These are phyloP conservation scores for Fusarium sp. DNA, from an alignment of 2,329 filamentous ascomycete genomes.

Conservation along the genomic window DNA sequence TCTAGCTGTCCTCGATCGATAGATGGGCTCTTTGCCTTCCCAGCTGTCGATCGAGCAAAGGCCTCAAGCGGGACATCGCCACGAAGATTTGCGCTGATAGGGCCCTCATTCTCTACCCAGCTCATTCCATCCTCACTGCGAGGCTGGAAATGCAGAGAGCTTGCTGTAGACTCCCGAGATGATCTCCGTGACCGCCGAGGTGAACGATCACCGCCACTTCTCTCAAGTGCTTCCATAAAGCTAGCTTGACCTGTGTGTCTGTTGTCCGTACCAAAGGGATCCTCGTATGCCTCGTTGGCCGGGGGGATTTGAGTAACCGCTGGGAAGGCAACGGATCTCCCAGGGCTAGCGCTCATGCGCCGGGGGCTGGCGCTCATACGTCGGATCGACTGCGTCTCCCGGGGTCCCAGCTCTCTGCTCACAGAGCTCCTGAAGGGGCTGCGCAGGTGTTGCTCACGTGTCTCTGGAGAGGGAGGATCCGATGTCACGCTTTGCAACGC, in stretches of 20 bases:
- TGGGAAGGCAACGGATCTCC: slow-evolving; percentile 33
- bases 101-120: slow-evolving; percentile 55
- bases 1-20: slow-evolving; percentile 25
- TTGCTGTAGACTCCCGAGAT: slow-evolving; percentile 46
- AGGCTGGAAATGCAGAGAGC: slow-evolving; percentile 49
- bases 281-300: slow-evolving; percentile 37
- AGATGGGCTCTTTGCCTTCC: neutral
- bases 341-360: slow-evolving; percentile 48
- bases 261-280: slow-evolving; percentile 46
- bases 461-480: slow-evolving; percentile 68
- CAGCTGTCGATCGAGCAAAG: slow-evolving; percentile 26
- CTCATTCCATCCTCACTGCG: slow-evolving; percentile 56
- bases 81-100: slow-evolving; percentile 51
- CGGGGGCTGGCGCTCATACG: slow-evolving; percentile 45
- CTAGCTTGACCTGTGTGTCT: slow-evolving; percentile 46
- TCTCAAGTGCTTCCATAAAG: slow-evolving; percentile 50
- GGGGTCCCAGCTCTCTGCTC: slow-evolving; percentile 51
- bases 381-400: slow-evolving; percentile 42
- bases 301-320: slow-evolving; percentile 21
- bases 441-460: slow-evolving; percentile 62
- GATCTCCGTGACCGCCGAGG: slow-evolving; percentile 23
- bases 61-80: slow-evolving; percentile 51
- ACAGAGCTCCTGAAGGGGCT: slow-evolving; percentile 65
- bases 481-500: slow-evolving; percentile 70
- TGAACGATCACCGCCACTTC: slow-evolving; percentile 36